Conservation (phyloP, 2,329 filamentous ascomycete species). For the Phaeophleospora eucalypticola region DNA sequence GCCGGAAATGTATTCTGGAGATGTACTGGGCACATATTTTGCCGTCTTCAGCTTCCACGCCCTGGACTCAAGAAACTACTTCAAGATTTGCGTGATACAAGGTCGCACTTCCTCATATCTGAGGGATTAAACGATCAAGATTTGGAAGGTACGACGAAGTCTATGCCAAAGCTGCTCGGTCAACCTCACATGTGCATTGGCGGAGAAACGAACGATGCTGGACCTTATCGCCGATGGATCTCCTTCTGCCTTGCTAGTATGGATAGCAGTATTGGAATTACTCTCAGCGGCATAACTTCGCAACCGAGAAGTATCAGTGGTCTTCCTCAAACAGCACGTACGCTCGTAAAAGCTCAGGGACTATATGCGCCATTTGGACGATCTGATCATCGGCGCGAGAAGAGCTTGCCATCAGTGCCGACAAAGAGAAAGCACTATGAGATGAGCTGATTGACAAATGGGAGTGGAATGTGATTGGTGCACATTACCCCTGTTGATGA, state of each 20-base stretch:
- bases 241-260: not conserved
- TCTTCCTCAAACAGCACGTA: not conserved
- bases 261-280: constrained; percentile 1
- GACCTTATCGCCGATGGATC: constrained; percentile 1
- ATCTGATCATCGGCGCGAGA: no score
- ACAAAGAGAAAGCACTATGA: no score
- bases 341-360: not conserved
- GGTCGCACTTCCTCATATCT: not conserved
- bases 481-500: no score
- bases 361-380: constrained; percentile 6
- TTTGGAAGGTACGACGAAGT: no score
- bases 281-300: constrained; percentile 3
- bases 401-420: no score
- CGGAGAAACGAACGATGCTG: not conserved
- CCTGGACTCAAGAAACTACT: not conserved
- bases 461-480: no score
- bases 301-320: constrained; percentile 4
- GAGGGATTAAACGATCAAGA: no score
- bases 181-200: constrained; percentile 1
- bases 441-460: no score
- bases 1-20: not conserved
- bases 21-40: constrained; percentile 2
- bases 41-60: not conserved
- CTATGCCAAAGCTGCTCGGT: no score
- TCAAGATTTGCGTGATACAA: not conserved